Evolutionary conservation across 2,329 filamentous ascomycete species (phyloP).

Genomic region (Albifimbria verrucaria): DNA sequence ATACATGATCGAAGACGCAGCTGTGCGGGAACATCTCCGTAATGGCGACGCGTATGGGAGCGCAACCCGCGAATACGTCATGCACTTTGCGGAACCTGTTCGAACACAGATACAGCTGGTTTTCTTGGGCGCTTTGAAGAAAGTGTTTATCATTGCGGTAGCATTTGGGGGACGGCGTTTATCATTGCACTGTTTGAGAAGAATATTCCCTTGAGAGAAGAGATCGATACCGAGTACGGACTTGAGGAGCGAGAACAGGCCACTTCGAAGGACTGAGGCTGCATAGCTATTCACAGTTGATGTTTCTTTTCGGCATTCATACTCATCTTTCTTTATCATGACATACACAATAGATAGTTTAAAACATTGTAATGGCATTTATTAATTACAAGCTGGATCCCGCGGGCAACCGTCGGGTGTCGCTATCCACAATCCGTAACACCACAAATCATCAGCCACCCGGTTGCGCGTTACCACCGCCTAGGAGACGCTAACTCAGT

Average conservation of each 20-base stretch:
- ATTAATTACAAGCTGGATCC: too few relatives aligned
- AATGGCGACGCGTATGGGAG: conserved; percentile 24
- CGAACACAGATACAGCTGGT: conserved; percentile 20
- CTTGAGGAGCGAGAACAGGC: conserved; percentile 13
- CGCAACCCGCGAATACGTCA: conserved; percentile 19
- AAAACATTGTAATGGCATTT: too few relatives aligned
- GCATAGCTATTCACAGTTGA: too few relatives aligned
- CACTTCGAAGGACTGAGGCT: too few relatives aligned
- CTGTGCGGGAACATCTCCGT: conserved; percentile 11
- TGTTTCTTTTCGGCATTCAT: too few relatives aligned
- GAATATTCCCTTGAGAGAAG: conserved; percentile 19
- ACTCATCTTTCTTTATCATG: too few relatives aligned
- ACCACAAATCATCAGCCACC: too few relatives aligned
- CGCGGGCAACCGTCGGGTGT: too few relatives aligned
- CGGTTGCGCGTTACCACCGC: too few relatives aligned
- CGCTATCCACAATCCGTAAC: too few relatives aligned
- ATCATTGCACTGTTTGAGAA: conserved; percentile 21
- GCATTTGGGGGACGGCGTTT: conserved; percentile 15
- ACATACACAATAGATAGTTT: too few relatives aligned
- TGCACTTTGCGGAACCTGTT: conserved; percentile 13
- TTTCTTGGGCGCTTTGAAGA: conserved; percentile 17
- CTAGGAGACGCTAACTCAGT: too few relatives aligned
- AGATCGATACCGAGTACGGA: conserved; percentile 24
- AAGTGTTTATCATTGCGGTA: conserved; percentile 19
- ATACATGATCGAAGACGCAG: conserved; percentile 14